These are phyloP conservation scores for Trichoderma atrobrunneum DNA, from an alignment of 2,329 filamentous ascomycete genomes.

Conservation along the genomic window DNA sequence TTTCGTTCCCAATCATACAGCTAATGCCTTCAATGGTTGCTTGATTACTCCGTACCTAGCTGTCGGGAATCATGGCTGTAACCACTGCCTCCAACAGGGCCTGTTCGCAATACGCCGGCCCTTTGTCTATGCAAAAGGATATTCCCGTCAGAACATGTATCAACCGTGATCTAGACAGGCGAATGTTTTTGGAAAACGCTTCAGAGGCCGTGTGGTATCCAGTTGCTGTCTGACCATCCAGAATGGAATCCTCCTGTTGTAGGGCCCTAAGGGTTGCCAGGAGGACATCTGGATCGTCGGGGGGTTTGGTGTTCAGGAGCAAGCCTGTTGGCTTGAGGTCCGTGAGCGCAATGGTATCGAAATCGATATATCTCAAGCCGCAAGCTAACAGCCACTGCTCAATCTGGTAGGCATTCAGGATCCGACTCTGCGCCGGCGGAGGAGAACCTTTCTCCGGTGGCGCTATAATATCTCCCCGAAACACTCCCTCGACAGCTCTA, in stretches of 20 bases:
- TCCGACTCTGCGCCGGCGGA: neutral
- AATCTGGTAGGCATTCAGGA: constrained; percentile 10
- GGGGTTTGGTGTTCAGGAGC: neutral
- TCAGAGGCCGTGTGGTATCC: neutral
- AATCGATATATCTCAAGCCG: neutral
- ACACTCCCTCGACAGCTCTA: neutral
- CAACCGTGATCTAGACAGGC: neutral
- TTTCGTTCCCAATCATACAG: neutral
- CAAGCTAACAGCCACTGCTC: constrained; percentile 10
- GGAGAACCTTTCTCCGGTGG: neutral
- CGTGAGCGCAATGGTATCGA: neutral
- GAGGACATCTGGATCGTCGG: neutral
- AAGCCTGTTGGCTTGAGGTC: neutral
- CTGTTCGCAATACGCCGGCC: constrained; percentile 1
- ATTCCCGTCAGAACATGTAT: constrained; percentile 4
- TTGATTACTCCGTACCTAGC: neutral
- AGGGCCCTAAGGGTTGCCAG: neutral
- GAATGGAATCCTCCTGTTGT: neutral
- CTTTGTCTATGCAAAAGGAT: constrained; percentile 11
- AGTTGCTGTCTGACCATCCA: neutral
- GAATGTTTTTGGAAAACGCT: neutral
- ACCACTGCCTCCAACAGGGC: neutral
- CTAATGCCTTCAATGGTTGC: neutral
- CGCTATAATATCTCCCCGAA: neutral
- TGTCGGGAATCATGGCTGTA: neutral